Evolutionary conservation across 345 rosid species (phyloP).

Genomic region (Barbarea vulgaris): DNA sequence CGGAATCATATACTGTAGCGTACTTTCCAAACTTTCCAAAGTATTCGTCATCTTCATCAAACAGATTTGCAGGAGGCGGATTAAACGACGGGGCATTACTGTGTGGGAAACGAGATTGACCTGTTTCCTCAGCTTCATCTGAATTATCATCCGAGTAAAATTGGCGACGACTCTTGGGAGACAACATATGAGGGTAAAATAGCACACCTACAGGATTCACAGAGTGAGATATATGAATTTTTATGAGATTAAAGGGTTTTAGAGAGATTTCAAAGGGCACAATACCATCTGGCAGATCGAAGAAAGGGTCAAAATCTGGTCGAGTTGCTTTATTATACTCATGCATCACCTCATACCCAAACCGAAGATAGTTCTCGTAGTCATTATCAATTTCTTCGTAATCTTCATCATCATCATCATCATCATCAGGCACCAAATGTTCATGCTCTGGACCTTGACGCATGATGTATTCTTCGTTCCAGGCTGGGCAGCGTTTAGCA

Average conservation of each 20-base stretch:
- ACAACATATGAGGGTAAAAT: constrained; percentile 18
- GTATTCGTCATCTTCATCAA: not conserved
- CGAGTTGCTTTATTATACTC: not conserved
- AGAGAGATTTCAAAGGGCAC: constrained; percentile 17
- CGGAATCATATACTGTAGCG: constrained; percentile 9
- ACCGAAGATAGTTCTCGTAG: not conserved
- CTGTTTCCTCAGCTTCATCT: not conserved
- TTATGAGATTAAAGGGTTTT: not conserved
- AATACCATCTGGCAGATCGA: constrained; percentile 37
- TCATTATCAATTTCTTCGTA: constrained; percentile 12
- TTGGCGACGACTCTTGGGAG: constrained; percentile 22
- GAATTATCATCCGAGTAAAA: constrained; percentile 22
- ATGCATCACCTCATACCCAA: not conserved
- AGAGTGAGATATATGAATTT: not conserved
- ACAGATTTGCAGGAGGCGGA: not conserved
- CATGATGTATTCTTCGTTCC: constrained; percentile 45
- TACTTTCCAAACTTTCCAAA: constrained; percentile 25
- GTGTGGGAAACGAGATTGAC: constrained; percentile 4
- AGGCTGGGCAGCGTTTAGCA: constrained; percentile 41
- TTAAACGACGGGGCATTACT: not conserved
- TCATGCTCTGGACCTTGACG: constrained; percentile 12
- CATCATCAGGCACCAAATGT: constrained; percentile 10
- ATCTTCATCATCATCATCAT: not conserved
- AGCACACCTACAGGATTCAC: constrained; percentile 27
- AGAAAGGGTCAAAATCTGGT: constrained; percentile 31